phyloP scores from a whole-genome alignment of 306 rosid genomes.

The Sicyos baderoa region DNA sequence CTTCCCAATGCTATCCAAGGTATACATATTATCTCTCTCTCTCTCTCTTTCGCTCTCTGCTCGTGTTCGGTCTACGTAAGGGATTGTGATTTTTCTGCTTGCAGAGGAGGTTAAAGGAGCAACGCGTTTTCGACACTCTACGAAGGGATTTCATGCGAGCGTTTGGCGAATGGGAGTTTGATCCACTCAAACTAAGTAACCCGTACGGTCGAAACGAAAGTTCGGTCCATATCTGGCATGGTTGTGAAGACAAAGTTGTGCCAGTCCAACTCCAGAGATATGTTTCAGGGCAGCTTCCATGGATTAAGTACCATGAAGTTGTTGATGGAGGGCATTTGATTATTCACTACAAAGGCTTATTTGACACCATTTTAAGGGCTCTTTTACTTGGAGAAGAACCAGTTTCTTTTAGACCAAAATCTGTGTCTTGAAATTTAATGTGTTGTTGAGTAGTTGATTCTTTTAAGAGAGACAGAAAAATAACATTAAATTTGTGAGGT shows the following conservation, averaged over 20 bases:
- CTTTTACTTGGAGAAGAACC: constrained; percentile 81
- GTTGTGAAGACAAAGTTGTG: constrained; percentile 84
- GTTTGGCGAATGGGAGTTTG: constrained; percentile 74
- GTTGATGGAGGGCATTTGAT: constrained; percentile 87
- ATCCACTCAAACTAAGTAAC: constrained; percentile 58
- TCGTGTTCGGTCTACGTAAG: too few relatives aligned
- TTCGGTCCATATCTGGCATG: constrained; percentile 82
- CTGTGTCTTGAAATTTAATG: neutral
- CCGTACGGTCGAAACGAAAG: constrained; percentile 55
- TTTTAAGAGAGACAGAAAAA: neutral
- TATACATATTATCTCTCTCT: constrained; percentile 1
- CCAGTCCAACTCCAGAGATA: constrained; percentile 71
- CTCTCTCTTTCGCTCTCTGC: neutral
- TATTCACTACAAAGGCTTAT: constrained; percentile 66
- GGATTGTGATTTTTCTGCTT: constrained; percentile 12
- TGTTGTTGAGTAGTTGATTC: constrained; percentile 7
- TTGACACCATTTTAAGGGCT: constrained; percentile 71
- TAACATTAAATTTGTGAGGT: constrained; percentile 2
- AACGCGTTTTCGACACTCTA: constrained; percentile 67
- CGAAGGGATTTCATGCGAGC: constrained; percentile 62
- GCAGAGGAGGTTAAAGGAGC: constrained; percentile 49
- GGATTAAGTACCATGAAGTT: constrained; percentile 86
- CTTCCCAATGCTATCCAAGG: constrained; percentile 90
- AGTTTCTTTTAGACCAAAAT: constrained; percentile 34
- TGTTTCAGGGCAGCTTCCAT: constrained; percentile 59